Base-by-base conservation (phyloP, 2,329 filamentous ascomycete genomes). In the Trichoderma atrobrunneum region DNA sequence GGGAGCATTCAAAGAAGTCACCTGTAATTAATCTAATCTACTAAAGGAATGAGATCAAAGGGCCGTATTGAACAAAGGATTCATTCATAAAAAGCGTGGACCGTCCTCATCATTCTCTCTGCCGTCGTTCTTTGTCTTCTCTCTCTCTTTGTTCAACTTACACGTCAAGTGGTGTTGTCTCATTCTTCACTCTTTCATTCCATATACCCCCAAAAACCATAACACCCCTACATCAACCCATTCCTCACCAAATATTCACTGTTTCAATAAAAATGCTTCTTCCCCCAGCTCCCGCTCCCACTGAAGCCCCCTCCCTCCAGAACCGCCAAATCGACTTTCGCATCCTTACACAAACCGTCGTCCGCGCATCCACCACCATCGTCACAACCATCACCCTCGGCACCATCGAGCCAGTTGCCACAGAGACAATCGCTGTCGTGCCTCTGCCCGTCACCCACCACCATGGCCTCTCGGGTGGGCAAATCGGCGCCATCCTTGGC, bases 401-500 rank as follows among this genome's bases (percentile, higher is more conserved):
- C 18, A 70, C 61, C 21, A 62, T 28, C 70, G 64, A 71, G 54
- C 66, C 68, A 30, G 72, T 73, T 7, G 64, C 74, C 5, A 39
- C 72, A 36, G 26, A 72, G 73, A 4, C 74, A 72, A 36, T 71
- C 72, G 68, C 59, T 62, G 74, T 36, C 54, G 51, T 66, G 14
- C 62, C 69, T n/a, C 18, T 48, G n/a, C 73, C 59, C 51, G n/a
- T 26, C n/a, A 14, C 36, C 21, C 57, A 70, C 43, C 71, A 70
- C 56, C n/a, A 56, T 24, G 78, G 77, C 10, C 78, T 84, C 4
- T 80, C 78, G 0, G 76, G 79, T 30, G 78, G 75, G n/a, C 78
- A 84, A 63, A 79, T 85, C 34, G 84, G 82, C 6, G 83, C 80
- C 51, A 82, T 85, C 21, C 75, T 84, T 2, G 84, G 84, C 32